Conservation (phyloP, 768 basidiomycete genomes). For the Xanthoconium purpureum region DNA sequence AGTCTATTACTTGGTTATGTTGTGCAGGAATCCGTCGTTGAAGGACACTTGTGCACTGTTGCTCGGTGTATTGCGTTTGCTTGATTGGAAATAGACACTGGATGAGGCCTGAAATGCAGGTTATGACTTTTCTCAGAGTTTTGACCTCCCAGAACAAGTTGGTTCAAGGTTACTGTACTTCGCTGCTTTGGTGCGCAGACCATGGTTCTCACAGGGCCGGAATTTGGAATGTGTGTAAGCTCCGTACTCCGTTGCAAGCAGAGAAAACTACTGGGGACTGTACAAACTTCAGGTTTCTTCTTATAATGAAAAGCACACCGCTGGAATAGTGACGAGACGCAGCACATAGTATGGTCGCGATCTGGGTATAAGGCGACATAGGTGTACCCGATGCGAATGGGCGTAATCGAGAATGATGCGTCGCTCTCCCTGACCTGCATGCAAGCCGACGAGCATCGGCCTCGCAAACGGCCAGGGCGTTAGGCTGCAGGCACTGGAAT, state of each 20-base stretch:
- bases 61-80: slow-evolving; percentile 24
- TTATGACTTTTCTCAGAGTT: not conserved
- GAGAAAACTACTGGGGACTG: not conserved
- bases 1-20: slow-evolving; percentile 24
- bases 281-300: not conserved
- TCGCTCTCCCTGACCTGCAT: not conserved
- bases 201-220: not conserved
- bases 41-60: slow-evolving; percentile 22
- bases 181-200: not conserved
- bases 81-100: slow-evolving; percentile 29
- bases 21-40: slow-evolving; percentile 28
- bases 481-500: not conserved
- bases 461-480: not conserved
- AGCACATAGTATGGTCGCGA: not conserved
- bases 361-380: not conserved
- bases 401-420: not conserved
- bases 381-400: not conserved
- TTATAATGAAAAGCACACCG: not conserved
- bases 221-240: not conserved
- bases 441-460: not conserved
- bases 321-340: not conserved
- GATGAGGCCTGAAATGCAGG: not conserved
- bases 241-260: not conserved
- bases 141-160: not conserved
- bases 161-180: no score